Evolutionary conservation across 2,329 filamentous ascomycete species (phyloP).

Genomic region (Botrytis pseudocinerea): DNA sequence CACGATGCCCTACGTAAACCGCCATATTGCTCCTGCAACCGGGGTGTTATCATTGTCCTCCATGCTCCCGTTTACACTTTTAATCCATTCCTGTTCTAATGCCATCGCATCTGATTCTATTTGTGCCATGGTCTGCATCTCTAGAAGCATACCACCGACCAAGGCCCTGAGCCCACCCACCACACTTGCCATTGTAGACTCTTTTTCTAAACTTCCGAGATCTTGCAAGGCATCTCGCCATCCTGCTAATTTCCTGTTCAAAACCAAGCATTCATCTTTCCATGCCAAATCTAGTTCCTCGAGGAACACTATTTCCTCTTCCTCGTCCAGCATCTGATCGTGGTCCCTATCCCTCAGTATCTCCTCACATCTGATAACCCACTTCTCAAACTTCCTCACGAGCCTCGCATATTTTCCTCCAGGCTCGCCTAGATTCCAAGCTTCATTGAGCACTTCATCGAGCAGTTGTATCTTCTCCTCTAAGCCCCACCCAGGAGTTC

Average conservation of each 20-base stretch:
- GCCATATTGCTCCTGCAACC: constrained; percentile 38
- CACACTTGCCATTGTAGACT: constrained; percentile 50
- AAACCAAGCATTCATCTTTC: constrained; percentile 57
- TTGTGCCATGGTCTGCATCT: constrained; percentile 61
- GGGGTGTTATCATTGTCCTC: constrained; percentile 27
- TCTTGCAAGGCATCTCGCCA: constrained; percentile 53
- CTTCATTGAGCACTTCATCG: constrained; percentile 55
- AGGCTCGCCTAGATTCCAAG: constrained; percentile 58
- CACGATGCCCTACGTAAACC: constrained; percentile 24
- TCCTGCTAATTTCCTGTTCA: constrained; percentile 56
- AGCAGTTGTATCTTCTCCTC: constrained; percentile 60
- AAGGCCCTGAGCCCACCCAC: constrained; percentile 51
- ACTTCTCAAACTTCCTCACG: constrained; percentile 59
- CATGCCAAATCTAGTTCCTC: constrained; percentile 57
- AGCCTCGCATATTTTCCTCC: constrained; percentile 58
- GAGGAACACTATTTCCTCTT: constrained; percentile 49
- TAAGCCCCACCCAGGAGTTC: constrained; percentile 43
- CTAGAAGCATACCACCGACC: constrained; percentile 60
- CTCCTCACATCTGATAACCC: constrained; percentile 52
- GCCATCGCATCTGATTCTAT: constrained; percentile 59
- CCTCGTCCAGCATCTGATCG: constrained; percentile 34
- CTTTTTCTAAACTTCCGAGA: constrained; percentile 43
- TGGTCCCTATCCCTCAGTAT: constrained; percentile 48
- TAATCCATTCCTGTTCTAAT: constrained; percentile 61
- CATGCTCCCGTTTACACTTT: constrained; percentile 47